phyloP scores from a whole-genome alignment of 495 filamentous ascomycete genomes.

The Tetracladium setigerum region DNA sequence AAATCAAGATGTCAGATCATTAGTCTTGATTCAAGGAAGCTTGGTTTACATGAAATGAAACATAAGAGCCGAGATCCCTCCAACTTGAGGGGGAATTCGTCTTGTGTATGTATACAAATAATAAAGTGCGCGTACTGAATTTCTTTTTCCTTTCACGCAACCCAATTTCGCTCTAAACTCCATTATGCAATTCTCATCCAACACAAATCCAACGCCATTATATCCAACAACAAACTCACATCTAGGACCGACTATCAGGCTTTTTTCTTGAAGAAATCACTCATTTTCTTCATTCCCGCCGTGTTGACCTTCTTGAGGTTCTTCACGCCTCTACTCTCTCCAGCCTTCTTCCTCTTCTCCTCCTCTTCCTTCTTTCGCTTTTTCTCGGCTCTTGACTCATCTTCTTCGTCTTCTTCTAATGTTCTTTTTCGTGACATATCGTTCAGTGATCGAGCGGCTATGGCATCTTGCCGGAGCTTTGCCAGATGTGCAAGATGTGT shows the following conservation, averaged over 20 bases:
- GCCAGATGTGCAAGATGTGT: constrained; percentile 56
- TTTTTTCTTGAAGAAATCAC: constrained; percentile 82
- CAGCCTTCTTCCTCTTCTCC: constrained; percentile 54
- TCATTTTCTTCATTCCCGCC: constrained; percentile 94
- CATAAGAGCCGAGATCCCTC: too few relatives aligned
- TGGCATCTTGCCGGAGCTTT: constrained; percentile 58
- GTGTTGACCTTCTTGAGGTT: constrained; percentile 84
- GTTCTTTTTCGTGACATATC: constrained; percentile 68
- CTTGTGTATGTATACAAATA: too few relatives aligned
- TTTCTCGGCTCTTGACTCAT: constrained; percentile 67
- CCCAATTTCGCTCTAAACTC: too few relatives aligned
- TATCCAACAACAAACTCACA: too few relatives aligned
- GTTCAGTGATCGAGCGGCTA: constrained; percentile 52
- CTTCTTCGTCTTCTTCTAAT: constrained; percentile 68
- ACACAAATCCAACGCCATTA: too few relatives aligned
- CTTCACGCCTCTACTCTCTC: constrained; percentile 64
- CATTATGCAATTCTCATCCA: too few relatives aligned
- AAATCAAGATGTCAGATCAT: too few relatives aligned
- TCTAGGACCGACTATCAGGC: background rate
- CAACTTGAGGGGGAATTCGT: too few relatives aligned
- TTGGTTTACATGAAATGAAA: too few relatives aligned
- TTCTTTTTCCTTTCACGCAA: too few relatives aligned
- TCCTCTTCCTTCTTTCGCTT: constrained; percentile 59
- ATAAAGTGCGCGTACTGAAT: too few relatives aligned
- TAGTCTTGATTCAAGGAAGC: too few relatives aligned